Percentiles rank a stretch among this genome's conserved stretches.
phyloP scores from a whole-genome alignment of 257 asterid genomes.

The Primulina tabacum region DNA sequence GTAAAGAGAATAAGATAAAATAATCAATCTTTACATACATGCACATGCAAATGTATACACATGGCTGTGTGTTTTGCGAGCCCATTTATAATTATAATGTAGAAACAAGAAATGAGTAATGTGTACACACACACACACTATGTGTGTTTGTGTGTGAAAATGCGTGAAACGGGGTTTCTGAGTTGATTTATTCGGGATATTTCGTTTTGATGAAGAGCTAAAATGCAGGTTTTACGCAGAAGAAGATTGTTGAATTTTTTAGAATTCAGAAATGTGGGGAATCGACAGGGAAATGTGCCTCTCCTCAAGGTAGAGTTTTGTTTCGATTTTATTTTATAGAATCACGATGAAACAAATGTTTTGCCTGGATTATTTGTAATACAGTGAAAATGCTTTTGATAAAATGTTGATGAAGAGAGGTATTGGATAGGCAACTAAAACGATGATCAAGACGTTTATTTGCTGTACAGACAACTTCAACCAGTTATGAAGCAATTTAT shows the following conservation, averaged over 20 bases:
- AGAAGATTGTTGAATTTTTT: slow-evolving; percentile 66
- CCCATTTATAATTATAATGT: not conserved
- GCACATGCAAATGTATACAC: slow-evolving; percentile 15
- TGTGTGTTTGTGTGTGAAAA: slow-evolving; percentile 2
- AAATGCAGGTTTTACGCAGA: slow-evolving; percentile 66
- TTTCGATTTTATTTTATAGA: slow-evolving; percentile 17
- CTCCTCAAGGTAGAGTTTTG: slow-evolving; percentile 53
- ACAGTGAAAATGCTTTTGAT: not conserved
- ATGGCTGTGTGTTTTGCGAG: not conserved
- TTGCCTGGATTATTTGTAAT: not conserved
- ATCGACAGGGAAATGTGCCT: slow-evolving; percentile 32
- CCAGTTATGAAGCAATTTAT: slow-evolving; percentile 4
- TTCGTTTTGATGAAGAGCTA: slow-evolving; percentile 2
- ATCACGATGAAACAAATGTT: not conserved
- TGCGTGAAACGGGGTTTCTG: slow-evolving; percentile 11
- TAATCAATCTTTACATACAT: slow-evolving; percentile 16
- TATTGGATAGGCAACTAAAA: not conserved
- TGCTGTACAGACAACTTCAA: slow-evolving; percentile 6
- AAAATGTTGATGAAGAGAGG: not conserved
- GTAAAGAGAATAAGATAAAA: slow-evolving; percentile 35
- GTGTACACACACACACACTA: not conserved
- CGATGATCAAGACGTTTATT: slow-evolving; percentile 1
- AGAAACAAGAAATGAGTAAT: not conserved
- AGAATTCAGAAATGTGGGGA: slow-evolving; percentile 56
- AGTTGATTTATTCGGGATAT: slow-evolving; percentile 4